Conservation (phyloP, 2,329 filamentous ascomycete genomes). For the Calonectria fujianensis region DNA sequence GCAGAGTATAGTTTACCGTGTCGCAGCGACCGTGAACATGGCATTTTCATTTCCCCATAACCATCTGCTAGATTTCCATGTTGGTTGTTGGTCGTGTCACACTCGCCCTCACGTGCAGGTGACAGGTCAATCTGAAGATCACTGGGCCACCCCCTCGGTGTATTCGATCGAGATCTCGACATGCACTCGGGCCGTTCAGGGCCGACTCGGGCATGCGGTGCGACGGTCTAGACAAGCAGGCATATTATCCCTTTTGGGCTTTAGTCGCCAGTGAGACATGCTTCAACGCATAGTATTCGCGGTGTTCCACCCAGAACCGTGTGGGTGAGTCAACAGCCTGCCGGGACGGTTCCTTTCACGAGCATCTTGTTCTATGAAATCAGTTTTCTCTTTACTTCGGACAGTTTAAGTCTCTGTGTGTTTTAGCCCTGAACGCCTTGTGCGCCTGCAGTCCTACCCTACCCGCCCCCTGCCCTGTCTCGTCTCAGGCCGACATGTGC, state of each 20-base stretch:
- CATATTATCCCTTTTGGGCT: not conserved
- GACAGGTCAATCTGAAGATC: not conserved
- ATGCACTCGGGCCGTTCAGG: not conserved
- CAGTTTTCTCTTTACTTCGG: not conserved
- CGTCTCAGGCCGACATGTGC: slow-evolving; percentile 8
- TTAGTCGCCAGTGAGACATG: not conserved
- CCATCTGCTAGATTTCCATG: slow-evolving; percentile 4
- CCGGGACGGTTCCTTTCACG: not conserved
- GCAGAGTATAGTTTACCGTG: not conserved
- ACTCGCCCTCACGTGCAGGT: slow-evolving; percentile 14
- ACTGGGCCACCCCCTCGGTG: not conserved
- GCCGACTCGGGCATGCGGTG: slow-evolving; percentile 1
- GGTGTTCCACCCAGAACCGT: not conserved
- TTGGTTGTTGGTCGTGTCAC: slow-evolving; percentile 2
- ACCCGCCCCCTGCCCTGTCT: slow-evolving; percentile 29
- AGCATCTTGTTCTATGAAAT: not conserved
- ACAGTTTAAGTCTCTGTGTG: slow-evolving; percentile 21
- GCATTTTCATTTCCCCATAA: not conserved
- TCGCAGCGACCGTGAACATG: not conserved
- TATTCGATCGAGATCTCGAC: slow-evolving; percentile 13
- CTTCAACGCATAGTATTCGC: not conserved
- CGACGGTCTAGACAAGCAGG: not conserved
- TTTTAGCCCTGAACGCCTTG: slow-evolving; percentile 47
- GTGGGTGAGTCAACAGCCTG: not conserved
- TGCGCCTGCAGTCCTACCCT: slow-evolving; percentile 44